Conservation (phyloP, 192 early-diverging fungal species). For the Coemansia sp. region DNA sequence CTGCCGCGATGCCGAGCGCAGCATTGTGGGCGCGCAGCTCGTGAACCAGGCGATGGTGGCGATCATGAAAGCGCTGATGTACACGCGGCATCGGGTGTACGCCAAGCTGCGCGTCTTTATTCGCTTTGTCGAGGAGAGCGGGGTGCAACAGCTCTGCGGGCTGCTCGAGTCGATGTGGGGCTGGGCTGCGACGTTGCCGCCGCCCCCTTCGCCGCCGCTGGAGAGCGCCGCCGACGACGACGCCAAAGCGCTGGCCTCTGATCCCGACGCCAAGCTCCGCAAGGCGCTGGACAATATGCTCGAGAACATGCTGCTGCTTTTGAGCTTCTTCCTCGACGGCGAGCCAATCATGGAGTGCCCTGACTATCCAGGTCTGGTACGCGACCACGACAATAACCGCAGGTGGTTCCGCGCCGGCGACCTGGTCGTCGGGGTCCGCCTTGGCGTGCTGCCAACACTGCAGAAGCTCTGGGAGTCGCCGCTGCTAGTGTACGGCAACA, state of each 20-base stretch:
- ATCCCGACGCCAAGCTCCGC: conserved; percentile 23
- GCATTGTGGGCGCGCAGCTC: conserved; percentile 29
- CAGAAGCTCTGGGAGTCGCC: conserved; percentile 63
- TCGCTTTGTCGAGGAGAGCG: conserved; percentile 30
- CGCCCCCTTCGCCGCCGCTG: background rate
- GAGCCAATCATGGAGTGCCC: conserved; percentile 76
- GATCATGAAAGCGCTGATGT: conserved; percentile 47
- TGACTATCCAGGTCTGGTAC: conserved; percentile 28
- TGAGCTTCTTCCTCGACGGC: conserved; percentile 68
- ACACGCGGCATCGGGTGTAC: conserved; percentile 47
- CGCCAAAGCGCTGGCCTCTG: background rate
- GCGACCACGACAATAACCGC: conserved; percentile 37
- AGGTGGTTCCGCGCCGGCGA: conserved; percentile 73
- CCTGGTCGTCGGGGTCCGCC: conserved; percentile 65
- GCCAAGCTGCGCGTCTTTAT: conserved; percentile 44
- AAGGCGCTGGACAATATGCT: conserved; percentile 31
- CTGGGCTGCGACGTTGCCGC: conserved; percentile 36
- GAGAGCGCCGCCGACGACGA: conserved; percentile 1
- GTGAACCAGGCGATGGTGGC: conserved; percentile 43
- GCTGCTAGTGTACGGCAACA: conserved; percentile 55
- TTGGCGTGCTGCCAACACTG: conserved; percentile 60
- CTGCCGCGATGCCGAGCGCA: conserved; percentile 18
- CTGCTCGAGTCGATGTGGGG: conserved; percentile 39
- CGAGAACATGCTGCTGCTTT: conserved; percentile 53
- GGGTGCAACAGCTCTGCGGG: conserved; percentile 34